Base-by-base conservation (phyloP, 2,329 filamentous ascomycete genomes). In the Sarocladiaceae sp. region DNA sequence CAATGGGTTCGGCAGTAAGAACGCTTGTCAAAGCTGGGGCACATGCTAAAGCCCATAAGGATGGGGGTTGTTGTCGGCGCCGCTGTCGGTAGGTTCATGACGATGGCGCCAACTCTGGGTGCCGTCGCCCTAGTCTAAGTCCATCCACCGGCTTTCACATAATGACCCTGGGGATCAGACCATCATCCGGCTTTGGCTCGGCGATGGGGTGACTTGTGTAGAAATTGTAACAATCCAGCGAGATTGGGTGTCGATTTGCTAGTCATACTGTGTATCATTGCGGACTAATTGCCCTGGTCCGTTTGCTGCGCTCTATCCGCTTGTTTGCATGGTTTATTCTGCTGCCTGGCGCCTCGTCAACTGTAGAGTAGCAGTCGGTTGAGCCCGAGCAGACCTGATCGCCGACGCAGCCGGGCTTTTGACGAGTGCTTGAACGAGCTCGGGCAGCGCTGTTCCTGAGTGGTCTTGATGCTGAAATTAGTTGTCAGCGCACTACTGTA, bases 171-270 rank as follows among this genome's bases (percentile, higher is more conserved):
- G 15, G 15, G 26, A 48, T 7, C 26, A 28, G 20, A 12, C 23
- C 23, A 11, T n/a, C 44, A 10, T 13, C 6, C 44, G 44, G 44
- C 23, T n/a, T 11, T 7, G 44, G 31, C 44, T 48, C 44, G 44
- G 44, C 44, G 17, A 33, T 31, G 31, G 22, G 25, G 23, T 5
- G n/a, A 8, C 25, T 20, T 22, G 17, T 22, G 22, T 6, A 48
- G 13, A 28, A 4, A 17, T 33, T 48, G 26, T 33, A 48, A 48
- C 44, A 48, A 48, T 48, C 44, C 44, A 48, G n/a, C n/a, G n/a
- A n/a, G n/a, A n/a, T n/a, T n/a, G n/a, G n/a, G n/a, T n/a, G n/a
- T n/a, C n/a, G n/a, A n/a, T n/a, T n/a, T n/a, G n/a, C n/a, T n/a
- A n/a, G n/a, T n/a, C n/a, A n/a, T n/a, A n/a, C n/a, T n/a, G n/a